Conservation (phyloP, 176 grass and related monocot species). For the Triticum turgidum region DNA sequence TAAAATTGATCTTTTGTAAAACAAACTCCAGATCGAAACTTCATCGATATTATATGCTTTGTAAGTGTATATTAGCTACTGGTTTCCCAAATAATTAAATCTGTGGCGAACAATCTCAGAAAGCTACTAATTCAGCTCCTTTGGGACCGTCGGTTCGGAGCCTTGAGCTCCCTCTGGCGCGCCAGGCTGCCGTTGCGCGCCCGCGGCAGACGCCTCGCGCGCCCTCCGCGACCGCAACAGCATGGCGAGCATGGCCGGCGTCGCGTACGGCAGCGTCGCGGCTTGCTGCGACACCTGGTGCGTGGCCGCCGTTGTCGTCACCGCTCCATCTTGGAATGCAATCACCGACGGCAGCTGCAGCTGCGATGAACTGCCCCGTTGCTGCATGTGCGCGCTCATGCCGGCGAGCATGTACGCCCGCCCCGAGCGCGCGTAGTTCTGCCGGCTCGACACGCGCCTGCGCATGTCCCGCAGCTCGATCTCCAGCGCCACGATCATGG, state of each 20-base stretch:
- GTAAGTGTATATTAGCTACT: background rate
- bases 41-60: background rate
- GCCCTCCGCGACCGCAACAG: background rate
- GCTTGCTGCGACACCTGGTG: background rate
- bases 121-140: background rate
- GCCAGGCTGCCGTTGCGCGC: background rate
- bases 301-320: background rate
- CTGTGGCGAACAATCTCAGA: background rate
- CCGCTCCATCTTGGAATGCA: background rate
- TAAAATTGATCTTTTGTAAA: no score
- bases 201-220: background rate
- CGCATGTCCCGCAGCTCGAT: constrained; percentile 20
- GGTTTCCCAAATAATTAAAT: background rate
- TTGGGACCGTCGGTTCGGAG: background rate
- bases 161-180: background rate
- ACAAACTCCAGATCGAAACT: background rate
- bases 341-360: constrained; percentile 3
- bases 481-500: background rate
- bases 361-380: constrained; percentile 1
- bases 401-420: constrained; percentile 32
- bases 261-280: background rate
- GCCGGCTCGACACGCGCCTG: constrained; percentile 11
- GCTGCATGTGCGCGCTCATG: constrained; percentile 36
- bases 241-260: constrained; percentile 16
- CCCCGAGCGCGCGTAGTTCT: constrained; percentile 3